phyloP scores from a whole-genome alignment of 2,329 filamentous ascomycete species.

The Tolypocladium ophioglossoides region DNA sequence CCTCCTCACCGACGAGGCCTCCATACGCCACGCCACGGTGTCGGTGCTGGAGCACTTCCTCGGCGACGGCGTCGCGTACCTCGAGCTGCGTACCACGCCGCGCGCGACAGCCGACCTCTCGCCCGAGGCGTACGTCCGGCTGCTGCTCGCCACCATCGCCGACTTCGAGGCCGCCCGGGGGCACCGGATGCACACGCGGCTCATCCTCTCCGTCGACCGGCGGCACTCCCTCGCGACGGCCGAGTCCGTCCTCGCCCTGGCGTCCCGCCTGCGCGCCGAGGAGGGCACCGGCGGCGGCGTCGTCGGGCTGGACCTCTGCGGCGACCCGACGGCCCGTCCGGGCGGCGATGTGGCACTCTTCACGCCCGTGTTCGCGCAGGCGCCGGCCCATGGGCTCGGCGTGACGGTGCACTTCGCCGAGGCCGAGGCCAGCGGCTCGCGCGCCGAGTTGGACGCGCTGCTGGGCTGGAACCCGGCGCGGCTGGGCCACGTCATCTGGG shows the following conservation, averaged over 20 bases:
- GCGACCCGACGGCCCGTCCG: constrained; percentile 47
- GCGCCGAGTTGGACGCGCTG: constrained; percentile 51
- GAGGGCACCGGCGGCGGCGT: constrained; percentile 36
- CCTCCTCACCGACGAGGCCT: constrained; percentile 53
- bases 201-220: constrained; percentile 70
- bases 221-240: constrained; percentile 50
- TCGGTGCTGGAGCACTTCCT: constrained; percentile 58
- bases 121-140: constrained; percentile 52
- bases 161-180: constrained; percentile 31
- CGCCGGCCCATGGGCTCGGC: constrained; percentile 42
- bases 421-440: constrained; percentile 42
- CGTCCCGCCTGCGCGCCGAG: constrained; percentile 33
- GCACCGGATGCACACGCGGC: constrained; percentile 41
- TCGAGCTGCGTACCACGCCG: constrained; percentile 74
- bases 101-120: constrained; percentile 49
- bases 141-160: constrained; percentile 54
- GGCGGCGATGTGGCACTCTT: constrained; percentile 52
- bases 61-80: constrained; percentile 61
- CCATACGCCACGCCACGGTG: constrained; percentile 50
- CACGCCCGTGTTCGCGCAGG: constrained; percentile 44
- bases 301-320: constrained; percentile 70
- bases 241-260: constrained; percentile 52
- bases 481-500: constrained; percentile 71
- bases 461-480: constrained; percentile 57
- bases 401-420: constrained; percentile 76